These are phyloP conservation scores for Paecilomyces sp. DNA, from an alignment of 2,329 filamentous ascomycete genomes.

Conservation along the genomic window DNA sequence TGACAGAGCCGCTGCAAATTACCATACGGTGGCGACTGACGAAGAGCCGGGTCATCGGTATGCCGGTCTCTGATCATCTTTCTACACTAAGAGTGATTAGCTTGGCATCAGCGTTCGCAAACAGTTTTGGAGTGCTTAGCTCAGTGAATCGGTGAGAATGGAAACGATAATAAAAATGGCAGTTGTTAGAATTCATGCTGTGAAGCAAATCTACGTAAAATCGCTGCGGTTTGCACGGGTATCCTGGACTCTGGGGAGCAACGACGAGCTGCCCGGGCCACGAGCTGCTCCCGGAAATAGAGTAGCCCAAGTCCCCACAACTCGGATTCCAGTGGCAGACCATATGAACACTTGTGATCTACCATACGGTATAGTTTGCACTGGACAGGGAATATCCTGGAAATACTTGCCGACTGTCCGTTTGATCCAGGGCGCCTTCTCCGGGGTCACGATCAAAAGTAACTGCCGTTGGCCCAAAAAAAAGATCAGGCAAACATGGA, in stretches of 20 bases:
- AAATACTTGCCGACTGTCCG: background rate
- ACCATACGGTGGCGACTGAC: background rate
- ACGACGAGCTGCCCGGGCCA: background rate
- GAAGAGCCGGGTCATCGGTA: background rate
- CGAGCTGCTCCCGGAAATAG: background rate
- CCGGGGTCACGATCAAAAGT: background rate
- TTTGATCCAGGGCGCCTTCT: background rate
- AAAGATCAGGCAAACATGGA: background rate
- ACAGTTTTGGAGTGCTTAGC: background rate
- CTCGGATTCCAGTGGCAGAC: background rate
- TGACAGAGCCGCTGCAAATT: background rate
- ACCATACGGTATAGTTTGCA: too few relatives aligned
- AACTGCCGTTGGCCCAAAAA: background rate
- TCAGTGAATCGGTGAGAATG: background rate
- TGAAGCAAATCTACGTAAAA: background rate
- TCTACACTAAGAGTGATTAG: background rate
- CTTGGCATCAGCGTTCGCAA: background rate
- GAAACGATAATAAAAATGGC: background rate
- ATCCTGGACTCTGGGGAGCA: background rate
- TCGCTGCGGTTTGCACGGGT: background rate
- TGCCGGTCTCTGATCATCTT: background rate
- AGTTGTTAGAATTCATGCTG: background rate
- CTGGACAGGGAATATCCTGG: background rate
- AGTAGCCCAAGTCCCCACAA: background rate
- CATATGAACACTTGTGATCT: too few relatives aligned